Conservation (phyloP, 73 alveolate species). For the Tetrahymena borealis region DNA sequence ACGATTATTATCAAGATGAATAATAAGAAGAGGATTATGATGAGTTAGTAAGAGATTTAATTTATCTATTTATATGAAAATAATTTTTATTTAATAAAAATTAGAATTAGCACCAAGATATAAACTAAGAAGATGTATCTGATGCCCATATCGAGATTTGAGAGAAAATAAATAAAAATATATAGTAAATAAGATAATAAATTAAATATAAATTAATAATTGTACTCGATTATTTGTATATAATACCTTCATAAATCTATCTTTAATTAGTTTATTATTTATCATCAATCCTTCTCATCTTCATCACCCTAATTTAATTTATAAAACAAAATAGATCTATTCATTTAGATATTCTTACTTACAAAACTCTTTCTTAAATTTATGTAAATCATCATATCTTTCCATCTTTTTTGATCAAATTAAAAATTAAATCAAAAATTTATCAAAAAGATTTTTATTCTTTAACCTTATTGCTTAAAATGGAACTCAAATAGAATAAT, state of each 20-base stretch:
- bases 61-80: neutral
- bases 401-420: neutral
- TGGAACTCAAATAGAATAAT: neutral
- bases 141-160: neutral
- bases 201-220: neutral
- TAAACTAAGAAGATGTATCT: neutral
- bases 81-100: neutral
- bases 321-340: neutral
- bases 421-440: neutral
- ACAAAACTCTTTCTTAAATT: neutral
- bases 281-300: too few species aligned
- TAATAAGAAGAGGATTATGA: neutral
- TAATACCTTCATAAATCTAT: too few species aligned
- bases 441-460: neutral
- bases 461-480: neutral
- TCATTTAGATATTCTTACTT: neutral
- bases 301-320: too few species aligned
- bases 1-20: neutral
- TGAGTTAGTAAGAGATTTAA: neutral
- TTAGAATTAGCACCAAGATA: neutral
- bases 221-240: neutral
- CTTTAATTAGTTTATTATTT: too few species aligned
- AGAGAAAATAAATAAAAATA: neutral
- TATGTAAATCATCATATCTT: neutral
- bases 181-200: neutral